A percentile compares a stretch with the other conserved stretches of the same genome.
Conservation (phyloP, 2,329 filamentous ascomycete species). For the Rutstroemia sp. region DNA sequence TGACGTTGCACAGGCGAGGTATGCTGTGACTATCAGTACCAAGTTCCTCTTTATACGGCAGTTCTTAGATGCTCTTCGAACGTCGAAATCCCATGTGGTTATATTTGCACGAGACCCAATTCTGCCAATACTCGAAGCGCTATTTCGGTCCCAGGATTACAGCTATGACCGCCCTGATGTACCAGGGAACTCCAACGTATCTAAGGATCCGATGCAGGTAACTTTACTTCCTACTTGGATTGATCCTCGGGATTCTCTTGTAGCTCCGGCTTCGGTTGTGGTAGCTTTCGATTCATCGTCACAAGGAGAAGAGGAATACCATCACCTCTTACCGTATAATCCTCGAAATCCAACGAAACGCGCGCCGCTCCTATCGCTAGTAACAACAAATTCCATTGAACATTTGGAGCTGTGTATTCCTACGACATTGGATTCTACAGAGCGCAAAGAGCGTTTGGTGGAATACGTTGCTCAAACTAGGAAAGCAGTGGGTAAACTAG, state of each 20-base stretch:
- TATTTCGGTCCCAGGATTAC: conserved; percentile 37
- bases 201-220: conserved; percentile 17
- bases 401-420: conserved; percentile 26
- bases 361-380: conserved; percentile 22
- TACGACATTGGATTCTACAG: conserved; percentile 11
- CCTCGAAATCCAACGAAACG: conserved; percentile 8
- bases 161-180: conserved; percentile 25
- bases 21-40: conserved; percentile 47
- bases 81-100: conserved; percentile 40
- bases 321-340: conserved; percentile 12
- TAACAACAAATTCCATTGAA: conserved; percentile 25
- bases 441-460: conserved; percentile 20
- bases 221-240: conserved; percentile 21
- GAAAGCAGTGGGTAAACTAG: conserved; percentile 16
- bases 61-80: conserved; percentile 40
- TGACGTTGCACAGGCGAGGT: conserved; percentile 39
- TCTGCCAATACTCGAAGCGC: conserved; percentile 43
- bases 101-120: conserved; percentile 45
- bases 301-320: conserved; percentile 6
- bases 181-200: conserved; percentile 24
- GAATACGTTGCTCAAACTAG: conserved; percentile 19
- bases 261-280: conserved; percentile 17
- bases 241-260: conserved; percentile 6
- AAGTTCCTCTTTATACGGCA: conserved; percentile 55
- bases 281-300: conserved; percentile 20